These are phyloP conservation scores for Wickerhamomyces kurtzmanii DNA, from an alignment of 805 yeast genomes.

Conservation along the genomic window DNA sequence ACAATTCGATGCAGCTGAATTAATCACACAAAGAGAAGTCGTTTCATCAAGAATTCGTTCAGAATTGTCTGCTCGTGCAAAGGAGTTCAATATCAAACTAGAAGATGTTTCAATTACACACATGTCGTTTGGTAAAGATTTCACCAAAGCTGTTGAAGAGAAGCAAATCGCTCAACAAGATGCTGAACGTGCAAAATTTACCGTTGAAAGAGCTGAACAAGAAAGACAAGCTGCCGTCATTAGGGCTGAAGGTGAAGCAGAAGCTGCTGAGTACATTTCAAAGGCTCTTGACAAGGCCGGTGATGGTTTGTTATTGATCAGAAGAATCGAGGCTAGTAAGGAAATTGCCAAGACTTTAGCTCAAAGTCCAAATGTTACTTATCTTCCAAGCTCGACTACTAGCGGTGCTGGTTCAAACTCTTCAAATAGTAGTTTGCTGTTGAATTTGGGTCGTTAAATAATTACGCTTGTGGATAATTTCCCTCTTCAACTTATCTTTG, in stretches of 20 bases:
- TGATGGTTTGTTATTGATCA: conserved; percentile 85
- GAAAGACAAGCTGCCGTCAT: conserved; percentile 92
- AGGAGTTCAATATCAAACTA: conserved; percentile 80
- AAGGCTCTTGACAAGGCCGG: conserved; percentile 91
- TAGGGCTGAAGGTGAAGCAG: conserved; percentile 99
- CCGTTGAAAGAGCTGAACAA: conserved; percentile 95
- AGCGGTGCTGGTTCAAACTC: conserved; percentile 28
- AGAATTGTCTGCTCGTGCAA: conserved; percentile 75
- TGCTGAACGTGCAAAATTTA: conserved; percentile 91
- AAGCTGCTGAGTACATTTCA: conserved; percentile 91
- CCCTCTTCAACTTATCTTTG: no score
- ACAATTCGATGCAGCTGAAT: conserved; percentile 92
- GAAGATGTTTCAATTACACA: conserved; percentile 98
- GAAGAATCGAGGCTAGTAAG: conserved; percentile 94
- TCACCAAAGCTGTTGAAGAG: conserved; percentile 97
- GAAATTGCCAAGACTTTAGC: conserved; percentile 90
- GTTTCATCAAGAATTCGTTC: conserved; percentile 84
- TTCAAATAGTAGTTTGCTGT: conserved; percentile 43
- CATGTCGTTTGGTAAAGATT: conserved; percentile 93
- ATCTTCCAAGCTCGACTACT: conserved; percentile 52
- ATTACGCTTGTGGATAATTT: no score
- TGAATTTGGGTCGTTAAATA: conserved; percentile 62
- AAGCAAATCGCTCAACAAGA: conserved; percentile 99
- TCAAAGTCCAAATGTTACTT: conserved; percentile 74
- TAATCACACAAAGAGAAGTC: conserved; percentile 93